Conservation (phyloP, 2,329 filamentous ascomycete genomes). For the Tolypocladium inflatum region DNA sequence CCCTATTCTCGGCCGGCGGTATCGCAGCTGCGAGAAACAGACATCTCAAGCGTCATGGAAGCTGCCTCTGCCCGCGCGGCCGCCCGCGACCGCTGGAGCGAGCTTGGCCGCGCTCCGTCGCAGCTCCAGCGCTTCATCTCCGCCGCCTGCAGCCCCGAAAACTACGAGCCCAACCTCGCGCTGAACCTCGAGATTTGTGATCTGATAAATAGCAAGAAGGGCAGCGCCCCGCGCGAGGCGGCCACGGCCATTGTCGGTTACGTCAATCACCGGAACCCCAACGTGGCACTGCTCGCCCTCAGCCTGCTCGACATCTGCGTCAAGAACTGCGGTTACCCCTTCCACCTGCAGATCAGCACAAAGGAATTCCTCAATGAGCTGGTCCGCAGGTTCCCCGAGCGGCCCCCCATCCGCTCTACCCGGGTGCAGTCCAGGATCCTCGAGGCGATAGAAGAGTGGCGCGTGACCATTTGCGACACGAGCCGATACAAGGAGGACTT, state of each 20-base stretch:
- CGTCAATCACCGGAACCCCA: slow-evolving; percentile 94
- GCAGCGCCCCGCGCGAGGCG: slow-evolving; percentile 87
- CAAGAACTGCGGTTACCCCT: slow-evolving; percentile 99
- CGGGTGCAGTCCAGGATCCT: slow-evolving; percentile 88
- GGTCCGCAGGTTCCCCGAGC: slow-evolving; percentile 88
- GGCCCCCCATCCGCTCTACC: slow-evolving; percentile 76
- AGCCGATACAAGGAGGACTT: slow-evolving; percentile 96
- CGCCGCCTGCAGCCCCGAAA: slow-evolving; percentile 91
- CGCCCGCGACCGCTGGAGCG: slow-evolving; percentile 85
- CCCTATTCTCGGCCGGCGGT: neutral
- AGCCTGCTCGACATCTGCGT: slow-evolving; percentile 96
- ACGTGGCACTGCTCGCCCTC: slow-evolving; percentile 83
- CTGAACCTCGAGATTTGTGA: slow-evolving; percentile 94
- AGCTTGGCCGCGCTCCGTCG: slow-evolving; percentile 68
- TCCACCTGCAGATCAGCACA: slow-evolving; percentile 95
- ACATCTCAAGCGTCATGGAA: slow-evolving; percentile 54
- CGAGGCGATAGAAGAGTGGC: slow-evolving; percentile 96
- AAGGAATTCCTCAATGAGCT: slow-evolving; percentile 99
- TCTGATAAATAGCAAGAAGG: slow-evolving; percentile 95
- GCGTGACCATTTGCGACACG: slow-evolving; percentile 95
- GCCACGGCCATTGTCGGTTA: slow-evolving; percentile 87
- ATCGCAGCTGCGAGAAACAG: neutral
- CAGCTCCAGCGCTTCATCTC: slow-evolving; percentile 93
- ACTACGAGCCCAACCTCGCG: slow-evolving; percentile 95
- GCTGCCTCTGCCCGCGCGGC: slow-evolving; percentile 92